Percentiles rank a stretch among this genome's conserved stretches.
These are phyloP conservation scores for Leccinum rimulosum DNA, from an alignment of 768 basidiomycete genomes.

Conservation along the genomic window DNA sequence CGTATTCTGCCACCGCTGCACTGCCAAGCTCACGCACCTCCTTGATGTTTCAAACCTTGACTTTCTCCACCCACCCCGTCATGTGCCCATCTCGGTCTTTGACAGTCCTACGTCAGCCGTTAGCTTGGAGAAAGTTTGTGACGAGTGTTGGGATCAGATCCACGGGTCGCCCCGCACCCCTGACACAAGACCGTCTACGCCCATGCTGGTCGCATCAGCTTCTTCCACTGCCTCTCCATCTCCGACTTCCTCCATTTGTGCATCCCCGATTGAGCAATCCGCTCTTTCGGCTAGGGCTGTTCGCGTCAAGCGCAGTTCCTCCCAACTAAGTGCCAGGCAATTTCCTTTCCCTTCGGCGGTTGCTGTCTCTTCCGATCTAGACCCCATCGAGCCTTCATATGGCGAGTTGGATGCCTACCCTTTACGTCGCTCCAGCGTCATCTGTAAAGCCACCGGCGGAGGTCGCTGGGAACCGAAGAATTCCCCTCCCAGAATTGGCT, in stretches of 20 bases:
- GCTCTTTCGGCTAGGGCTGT: conserved; percentile 16
- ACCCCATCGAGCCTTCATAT: conserved; percentile 45
- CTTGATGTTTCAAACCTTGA: conserved; percentile 70
- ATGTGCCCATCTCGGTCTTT: conserved; percentile 55
- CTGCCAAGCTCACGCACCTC: conserved; percentile 55
- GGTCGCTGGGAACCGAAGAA: conserved; percentile 78
- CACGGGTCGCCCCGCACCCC: conserved; percentile 52
- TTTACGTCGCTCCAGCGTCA: conserved; percentile 57
- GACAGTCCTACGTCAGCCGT: conserved; percentile 63
- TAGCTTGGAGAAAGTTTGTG: conserved; percentile 61
- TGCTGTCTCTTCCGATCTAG: conserved; percentile 24
- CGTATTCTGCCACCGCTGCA: conserved; percentile 67
- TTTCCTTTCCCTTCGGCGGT: conserved; percentile 27
- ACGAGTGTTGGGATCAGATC: conserved; percentile 75
- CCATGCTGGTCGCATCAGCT: conserved; percentile 36
- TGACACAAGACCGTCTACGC: conserved; percentile 34
- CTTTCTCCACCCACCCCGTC: conserved; percentile 71
- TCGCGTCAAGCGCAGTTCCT: conserved; percentile 27
- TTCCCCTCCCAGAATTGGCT: conserved; percentile 37
- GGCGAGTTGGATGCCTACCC: conserved; percentile 78
- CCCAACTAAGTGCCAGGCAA: conserved; percentile 27
- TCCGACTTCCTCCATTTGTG: conserved; percentile 35
- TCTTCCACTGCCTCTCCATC: conserved; percentile 33
- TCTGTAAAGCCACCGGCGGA: conserved; percentile 78
- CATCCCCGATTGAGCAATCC: conserved; percentile 31